Evolutionary conservation across 2,329 filamentous ascomycete species (phyloP).

Genomic region (Cephalotrichum gorgonifer): DNA sequence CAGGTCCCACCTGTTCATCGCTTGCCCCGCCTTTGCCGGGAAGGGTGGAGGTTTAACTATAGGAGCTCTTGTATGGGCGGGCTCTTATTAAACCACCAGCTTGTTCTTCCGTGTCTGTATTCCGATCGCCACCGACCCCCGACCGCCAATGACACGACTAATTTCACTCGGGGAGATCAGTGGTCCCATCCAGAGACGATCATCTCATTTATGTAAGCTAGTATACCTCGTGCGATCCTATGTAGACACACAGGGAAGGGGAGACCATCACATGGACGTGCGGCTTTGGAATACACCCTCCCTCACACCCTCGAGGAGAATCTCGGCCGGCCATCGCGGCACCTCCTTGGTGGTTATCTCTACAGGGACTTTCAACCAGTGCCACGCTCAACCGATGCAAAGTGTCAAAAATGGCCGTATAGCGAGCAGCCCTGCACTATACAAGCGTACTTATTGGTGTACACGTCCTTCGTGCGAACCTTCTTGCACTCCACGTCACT

Average conservation of each 20-base stretch:
- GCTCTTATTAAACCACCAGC: too few species aligned
- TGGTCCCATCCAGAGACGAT: too few species aligned
- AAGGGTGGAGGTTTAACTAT: too few species aligned
- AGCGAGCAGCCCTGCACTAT: slow-evolving; percentile 14
- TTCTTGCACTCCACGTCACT: slow-evolving; percentile 15
- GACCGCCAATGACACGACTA: too few species aligned
- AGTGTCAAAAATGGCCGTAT: slow-evolving; percentile 16
- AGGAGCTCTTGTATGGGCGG: too few species aligned
- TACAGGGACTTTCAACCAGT: too few species aligned
- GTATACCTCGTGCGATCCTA: too few species aligned
- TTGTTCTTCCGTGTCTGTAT: too few species aligned
- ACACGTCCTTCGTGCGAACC: slow-evolving; percentile 11
- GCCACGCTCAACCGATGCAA: too few species aligned
- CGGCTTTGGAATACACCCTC: not conserved
- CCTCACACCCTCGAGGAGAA: not conserved
- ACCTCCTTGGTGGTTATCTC: not conserved
- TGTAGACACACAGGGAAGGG: too few species aligned
- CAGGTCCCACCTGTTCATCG: not conserved
- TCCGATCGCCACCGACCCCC: too few species aligned
- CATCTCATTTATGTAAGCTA: not conserved
- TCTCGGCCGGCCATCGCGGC: not conserved
- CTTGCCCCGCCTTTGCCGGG: not conserved
- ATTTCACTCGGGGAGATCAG: too few species aligned
- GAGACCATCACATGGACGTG: not conserved
- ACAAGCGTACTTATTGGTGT: slow-evolving; percentile 21